Percentiles rank a stretch among this genome's conserved stretches.
phyloP scores from a whole-genome alignment of 192 early-diverging fungal species.

The Mortierella hygrophila region DNA sequence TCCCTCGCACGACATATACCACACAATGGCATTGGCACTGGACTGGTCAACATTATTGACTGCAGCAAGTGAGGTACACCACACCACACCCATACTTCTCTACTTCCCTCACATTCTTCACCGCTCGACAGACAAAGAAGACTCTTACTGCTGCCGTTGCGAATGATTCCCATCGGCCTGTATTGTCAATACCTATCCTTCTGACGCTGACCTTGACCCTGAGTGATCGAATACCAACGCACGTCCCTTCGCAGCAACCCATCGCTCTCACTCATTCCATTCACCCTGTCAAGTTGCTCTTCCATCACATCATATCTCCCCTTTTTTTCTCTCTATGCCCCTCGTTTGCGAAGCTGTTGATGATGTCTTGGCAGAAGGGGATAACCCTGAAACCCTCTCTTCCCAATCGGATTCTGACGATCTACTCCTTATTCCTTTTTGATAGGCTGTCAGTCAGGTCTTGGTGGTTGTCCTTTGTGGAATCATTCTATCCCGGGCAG shows the following conservation, averaged over 20 bases:
- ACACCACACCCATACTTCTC: not conserved
- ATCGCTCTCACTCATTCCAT: not conserved
- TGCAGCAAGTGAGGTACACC: not conserved
- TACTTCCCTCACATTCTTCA: not conserved
- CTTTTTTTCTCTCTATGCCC: not conserved
- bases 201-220: not conserved
- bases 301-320: not conserved
- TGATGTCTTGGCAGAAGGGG: not conserved
- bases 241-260: not conserved
- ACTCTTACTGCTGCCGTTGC: not conserved
- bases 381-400: not conserved
- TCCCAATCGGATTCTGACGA: not conserved
- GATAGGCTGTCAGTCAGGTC: conserved; percentile 51
- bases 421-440: not conserved
- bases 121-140: not conserved
- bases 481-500: conserved; percentile 39
- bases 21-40: not conserved
- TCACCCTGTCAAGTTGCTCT: not conserved
- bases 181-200: not conserved
- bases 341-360: not conserved
- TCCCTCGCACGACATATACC: not conserved
- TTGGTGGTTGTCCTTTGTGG: conserved; percentile 36
- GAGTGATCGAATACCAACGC: not conserved
- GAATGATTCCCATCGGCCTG: not conserved
- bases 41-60: not conserved